Evolutionary conservation across 768 basidiomycete genomes (phyloP), one percentile per base, ranked within the genome.

Genomic region (Sistotremastrum niveocremeum): DNA sequence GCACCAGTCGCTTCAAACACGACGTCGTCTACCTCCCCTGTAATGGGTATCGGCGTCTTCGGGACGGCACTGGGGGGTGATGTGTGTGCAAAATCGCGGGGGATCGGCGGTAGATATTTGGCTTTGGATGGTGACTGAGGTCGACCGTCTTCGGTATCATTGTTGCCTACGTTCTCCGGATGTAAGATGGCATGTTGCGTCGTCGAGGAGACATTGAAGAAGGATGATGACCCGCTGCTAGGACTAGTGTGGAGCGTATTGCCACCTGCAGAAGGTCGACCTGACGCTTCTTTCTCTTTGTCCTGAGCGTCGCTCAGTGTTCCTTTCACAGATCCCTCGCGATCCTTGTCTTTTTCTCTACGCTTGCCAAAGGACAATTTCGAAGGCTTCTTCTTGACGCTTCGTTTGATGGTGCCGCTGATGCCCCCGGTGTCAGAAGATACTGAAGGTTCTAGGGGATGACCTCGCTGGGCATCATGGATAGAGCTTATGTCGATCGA

Each of bases 401-500:
- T 74, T 3, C 71, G 74, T 30, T 72, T 66, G 11, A 68, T 67
- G 34, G 62, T 63, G 8, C 67, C 63, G 6, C 20, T 78, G 79
- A 42, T 44, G 38, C 30, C 32, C 68, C 71, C 28, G 62, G 57
- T 2, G 78, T 20, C 20, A 20, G 75, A 4, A 67, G 59, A 35
- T 68, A 65, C 37, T 70, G 67, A 49, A 61, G 65, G 44, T 70
- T 68, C 28, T 56, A 60, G 67, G 46, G 63, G 69, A 34, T 54
- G 63, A 46, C 45, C 42, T 44, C 47, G 47, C 62, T 66, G 49
- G 29, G 54, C 52, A 51, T 58, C 60, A 7, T 77, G 73, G 8
- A 94, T 70, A 9, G 87, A 83, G 3, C 83, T 72, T 7, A 97
- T 64, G 58, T 95, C 91, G 61, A 98, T 97, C 31, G 88, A 91